Conservation (phyloP, 2,329 filamentous ascomycete species). For the Cephalotrichum gorgonifer region DNA sequence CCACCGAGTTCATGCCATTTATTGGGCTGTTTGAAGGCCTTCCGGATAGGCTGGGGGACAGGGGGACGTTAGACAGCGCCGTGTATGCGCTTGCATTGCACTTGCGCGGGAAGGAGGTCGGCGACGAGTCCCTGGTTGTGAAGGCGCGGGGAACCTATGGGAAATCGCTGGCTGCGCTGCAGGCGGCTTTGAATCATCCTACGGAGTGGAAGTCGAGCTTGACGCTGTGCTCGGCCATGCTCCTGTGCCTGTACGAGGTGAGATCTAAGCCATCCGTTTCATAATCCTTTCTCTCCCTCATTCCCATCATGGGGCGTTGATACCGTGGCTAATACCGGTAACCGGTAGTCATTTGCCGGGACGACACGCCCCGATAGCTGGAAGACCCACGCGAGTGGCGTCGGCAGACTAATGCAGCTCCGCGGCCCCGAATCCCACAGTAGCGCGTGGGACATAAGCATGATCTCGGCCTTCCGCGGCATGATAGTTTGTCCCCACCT, state of each 20-base stretch:
- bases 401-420: conserved; percentile 25
- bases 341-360: conserved; percentile 27
- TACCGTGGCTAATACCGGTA: neutral
- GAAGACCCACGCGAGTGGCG: conserved; percentile 27
- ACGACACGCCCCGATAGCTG: conserved; percentile 23
- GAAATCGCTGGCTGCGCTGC: conserved; percentile 22
- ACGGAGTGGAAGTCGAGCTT: conserved; percentile 26
- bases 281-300: neutral
- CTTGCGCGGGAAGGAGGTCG: conserved; percentile 23
- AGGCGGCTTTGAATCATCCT: conserved; percentile 23
- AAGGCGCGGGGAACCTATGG: conserved; percentile 27
- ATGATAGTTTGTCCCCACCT: conserved; percentile 19
- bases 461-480: conserved; percentile 25
- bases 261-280: too few species aligned
- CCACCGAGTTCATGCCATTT: conserved; percentile 7
- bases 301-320: neutral
- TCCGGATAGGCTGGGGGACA: conserved; percentile 20
- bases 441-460: conserved; percentile 23
- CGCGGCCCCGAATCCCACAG: conserved; percentile 24
- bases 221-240: conserved; percentile 29
- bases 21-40: conserved; percentile 15
- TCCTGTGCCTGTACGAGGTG: conserved; percentile 30
- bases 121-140: conserved; percentile 17
- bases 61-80: conserved; percentile 25
- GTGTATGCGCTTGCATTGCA: conserved; percentile 26